These are phyloP conservation scores for Camellia granthamiana DNA, from an alignment of 148 eudicot genomes.

Conservation along the genomic window DNA sequence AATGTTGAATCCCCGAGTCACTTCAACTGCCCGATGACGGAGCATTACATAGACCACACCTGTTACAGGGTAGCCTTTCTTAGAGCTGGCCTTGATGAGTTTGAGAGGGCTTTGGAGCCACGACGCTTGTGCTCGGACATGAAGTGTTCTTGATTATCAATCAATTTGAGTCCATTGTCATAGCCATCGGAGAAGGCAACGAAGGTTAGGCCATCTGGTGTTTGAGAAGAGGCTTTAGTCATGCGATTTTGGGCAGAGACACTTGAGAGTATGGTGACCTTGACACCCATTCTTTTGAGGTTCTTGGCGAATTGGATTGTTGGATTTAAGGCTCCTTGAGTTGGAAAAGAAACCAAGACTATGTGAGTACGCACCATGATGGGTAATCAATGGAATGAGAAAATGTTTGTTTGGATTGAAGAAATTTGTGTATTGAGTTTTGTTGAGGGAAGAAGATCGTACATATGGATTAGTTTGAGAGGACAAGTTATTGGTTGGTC, in stretches of 20 bases:
- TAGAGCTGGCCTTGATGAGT: conserved; percentile 7
- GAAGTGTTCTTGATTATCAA: conserved; percentile 9
- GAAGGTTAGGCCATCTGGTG: conserved; percentile 19
- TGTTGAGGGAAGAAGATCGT: too few relatives aligned
- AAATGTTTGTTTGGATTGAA: too few relatives aligned
- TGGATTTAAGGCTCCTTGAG: conserved; percentile 53
- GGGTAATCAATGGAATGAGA: too few relatives aligned
- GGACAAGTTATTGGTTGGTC: too few relatives aligned
- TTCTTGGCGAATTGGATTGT: conserved; percentile 42
- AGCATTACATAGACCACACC: conserved; percentile 32
- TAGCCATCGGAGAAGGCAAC: conserved; percentile 35
- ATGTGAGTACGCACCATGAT: neutral
- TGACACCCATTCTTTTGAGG: conserved; percentile 25
- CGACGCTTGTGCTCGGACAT: conserved; percentile 17
- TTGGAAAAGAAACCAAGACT: conserved; percentile 23
- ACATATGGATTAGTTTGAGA: too few relatives aligned
- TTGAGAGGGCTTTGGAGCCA: conserved; percentile 18
- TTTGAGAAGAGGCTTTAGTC: conserved; percentile 8
- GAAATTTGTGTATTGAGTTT: too few relatives aligned
- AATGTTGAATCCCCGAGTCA: conserved; percentile 36
- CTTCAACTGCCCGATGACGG: conserved; percentile 38
- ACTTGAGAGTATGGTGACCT: conserved; percentile 38
- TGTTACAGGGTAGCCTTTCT: conserved; percentile 24
- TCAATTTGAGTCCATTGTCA: conserved; percentile 24
- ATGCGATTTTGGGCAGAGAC: conserved; percentile 14